These are phyloP conservation scores for Xylaria telfairii DNA, from an alignment of 495 filamentous ascomycete genomes.

Conservation along the genomic window DNA sequence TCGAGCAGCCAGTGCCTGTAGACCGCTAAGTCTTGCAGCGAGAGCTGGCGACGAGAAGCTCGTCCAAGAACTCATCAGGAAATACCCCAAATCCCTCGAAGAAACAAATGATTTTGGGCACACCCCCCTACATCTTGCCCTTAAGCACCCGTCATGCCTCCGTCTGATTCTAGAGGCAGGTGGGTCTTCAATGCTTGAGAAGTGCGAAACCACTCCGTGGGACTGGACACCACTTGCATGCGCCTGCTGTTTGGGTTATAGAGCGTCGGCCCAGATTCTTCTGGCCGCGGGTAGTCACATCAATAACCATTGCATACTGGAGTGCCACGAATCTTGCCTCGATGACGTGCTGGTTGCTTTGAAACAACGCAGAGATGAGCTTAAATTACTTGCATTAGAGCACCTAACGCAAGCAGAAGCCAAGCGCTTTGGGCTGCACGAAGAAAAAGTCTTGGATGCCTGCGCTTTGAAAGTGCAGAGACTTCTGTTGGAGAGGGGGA, in stretches of 20 bases:
- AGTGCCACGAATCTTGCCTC: background rate
- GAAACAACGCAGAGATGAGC: conserved; percentile 2
- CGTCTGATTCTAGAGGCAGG: background rate
- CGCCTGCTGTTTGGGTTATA: background rate
- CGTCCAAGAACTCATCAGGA: background rate
- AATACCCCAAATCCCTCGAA: background rate
- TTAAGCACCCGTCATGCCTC: background rate
- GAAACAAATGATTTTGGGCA: background rate
- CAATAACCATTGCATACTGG: too few species aligned
- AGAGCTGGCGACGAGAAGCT: background rate
- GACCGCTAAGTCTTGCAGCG: conserved; percentile 4
- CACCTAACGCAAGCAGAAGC: background rate
- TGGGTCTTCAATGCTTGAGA: background rate
- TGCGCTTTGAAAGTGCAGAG: background rate
- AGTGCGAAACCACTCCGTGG: background rate
- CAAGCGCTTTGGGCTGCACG: background rate
- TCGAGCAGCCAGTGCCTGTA: background rate
- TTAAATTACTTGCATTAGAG: background rate
- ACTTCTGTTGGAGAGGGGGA: background rate
- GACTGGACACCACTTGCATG: background rate
- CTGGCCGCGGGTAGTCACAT: background rate
- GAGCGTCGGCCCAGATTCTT: background rate
- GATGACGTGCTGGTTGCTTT: background rate
- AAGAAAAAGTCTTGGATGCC: background rate
- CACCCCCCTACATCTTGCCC: background rate